Percentiles rank a stretch among this genome's conserved stretches.
These are phyloP conservation scores for Zea luxurians DNA, from an alignment of 176 grass and related monocot species.

Conservation along the genomic window DNA sequence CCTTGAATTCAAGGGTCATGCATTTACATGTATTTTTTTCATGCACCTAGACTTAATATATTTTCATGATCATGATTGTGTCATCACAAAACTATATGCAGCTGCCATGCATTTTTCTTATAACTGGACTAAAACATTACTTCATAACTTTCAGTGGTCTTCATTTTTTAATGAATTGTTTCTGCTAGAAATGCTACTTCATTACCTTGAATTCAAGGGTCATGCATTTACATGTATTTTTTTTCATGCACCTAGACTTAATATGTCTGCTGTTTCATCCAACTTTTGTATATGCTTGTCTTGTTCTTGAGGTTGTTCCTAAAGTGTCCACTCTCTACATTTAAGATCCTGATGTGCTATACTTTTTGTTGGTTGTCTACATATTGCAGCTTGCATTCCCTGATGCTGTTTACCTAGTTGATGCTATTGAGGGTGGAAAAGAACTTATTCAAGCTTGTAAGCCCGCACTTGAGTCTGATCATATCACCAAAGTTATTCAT, in stretches of 20 bases:
- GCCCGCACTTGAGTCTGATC: slow-evolving; percentile 77
- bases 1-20: not conserved
- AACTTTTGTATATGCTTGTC: not conserved
- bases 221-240: not conserved
- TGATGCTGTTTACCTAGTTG: slow-evolving; percentile 87
- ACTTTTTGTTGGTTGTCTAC: slow-evolving; percentile 28
- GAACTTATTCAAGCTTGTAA: slow-evolving; percentile 85
- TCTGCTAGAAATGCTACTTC: not conserved
- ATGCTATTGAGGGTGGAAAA: slow-evolving; percentile 80
- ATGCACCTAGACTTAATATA: not conserved
- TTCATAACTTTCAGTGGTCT: not conserved
- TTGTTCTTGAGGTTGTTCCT: slow-evolving; percentile 29
- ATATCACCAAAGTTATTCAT: slow-evolving; percentile 92
- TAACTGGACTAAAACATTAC: not conserved
- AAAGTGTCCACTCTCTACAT: not conserved
- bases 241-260: not conserved
- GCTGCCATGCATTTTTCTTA: not conserved
- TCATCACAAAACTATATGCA: not conserved
- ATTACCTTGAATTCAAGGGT: not conserved
- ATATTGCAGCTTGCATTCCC: slow-evolving; percentile 75
- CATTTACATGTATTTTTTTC: not conserved
- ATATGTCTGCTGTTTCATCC: slow-evolving; percentile 6
- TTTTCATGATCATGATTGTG: not conserved
- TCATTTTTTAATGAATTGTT: not conserved
- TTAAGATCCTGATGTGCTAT: slow-evolving; percentile 2